Evolutionary conservation across 345 rosid species (phyloP), one percentile per base, ranked within the genome.

Genomic region (Xanthoceras sorbifolium): DNA sequence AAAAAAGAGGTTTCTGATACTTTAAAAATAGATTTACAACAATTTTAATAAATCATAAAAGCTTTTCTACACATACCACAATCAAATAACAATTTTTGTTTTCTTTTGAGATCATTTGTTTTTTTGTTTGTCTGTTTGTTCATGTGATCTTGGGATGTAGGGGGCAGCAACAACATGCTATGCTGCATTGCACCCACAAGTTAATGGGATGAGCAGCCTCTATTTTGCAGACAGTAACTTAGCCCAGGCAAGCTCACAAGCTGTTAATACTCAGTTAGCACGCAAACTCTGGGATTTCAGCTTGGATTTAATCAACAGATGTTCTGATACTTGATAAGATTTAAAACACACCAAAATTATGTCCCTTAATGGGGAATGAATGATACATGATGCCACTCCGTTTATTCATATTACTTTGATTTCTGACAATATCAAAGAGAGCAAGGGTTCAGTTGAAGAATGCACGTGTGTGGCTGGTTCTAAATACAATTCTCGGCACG

Each of bases 131-230:
- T 38, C 57, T 38, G 17, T 48, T 9, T 74, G 32, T 64, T n/a
- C 15, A 5, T 44, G 40, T 62, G 59, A 62, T 62, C 28, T 28
- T 50, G 55, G 40, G 22, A 11, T 81, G n/a, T 76, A 92, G 98
- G 94, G 97, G 80, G 95, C 95, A 1, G 92, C 97, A 64, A 88
- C 97, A 12, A 90, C 94, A 1, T 92, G 98, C 80, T 92, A 89
- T 44, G 87, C 87, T 10, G 95, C 97, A 25, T 77, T 92, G 83
- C 89, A 94, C 77, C 91, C 97, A 0, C 93, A 89, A 48, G 84
- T 80, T 31, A 85, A 82, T 26, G 97, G 95, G 72, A 87, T 89
- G 65, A 88, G 83, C n/a, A 93, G 93, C 8, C 86, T 87, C 72
- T 92, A 89, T 77, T 89, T 90, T 67, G 15, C 40, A 62, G 92